Evolutionary conservation across 208 protist genomes (phyloP).

Genomic region (Leishmania major): DNA sequence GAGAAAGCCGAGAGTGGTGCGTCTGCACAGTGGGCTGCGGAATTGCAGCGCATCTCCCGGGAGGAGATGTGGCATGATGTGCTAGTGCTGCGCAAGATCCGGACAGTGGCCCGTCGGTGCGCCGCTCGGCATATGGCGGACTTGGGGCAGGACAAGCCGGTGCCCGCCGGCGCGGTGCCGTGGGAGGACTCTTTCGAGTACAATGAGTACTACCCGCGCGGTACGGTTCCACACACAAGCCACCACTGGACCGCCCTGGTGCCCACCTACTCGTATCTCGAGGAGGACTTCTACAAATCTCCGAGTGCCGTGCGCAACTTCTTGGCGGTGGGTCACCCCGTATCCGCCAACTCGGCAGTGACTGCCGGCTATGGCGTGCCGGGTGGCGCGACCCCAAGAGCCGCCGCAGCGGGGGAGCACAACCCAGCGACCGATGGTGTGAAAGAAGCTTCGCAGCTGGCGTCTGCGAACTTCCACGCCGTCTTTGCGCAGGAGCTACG

Average conservation of each 20-base stretch:
- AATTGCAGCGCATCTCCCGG: slow-evolving; percentile 7
- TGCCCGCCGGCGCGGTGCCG: slow-evolving; percentile 17
- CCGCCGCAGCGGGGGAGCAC: not conserved
- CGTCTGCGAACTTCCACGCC: slow-evolving; percentile 37
- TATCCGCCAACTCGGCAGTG: slow-evolving; percentile 6
- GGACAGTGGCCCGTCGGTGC: slow-evolving; percentile 9
- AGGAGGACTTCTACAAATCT: slow-evolving; percentile 64
- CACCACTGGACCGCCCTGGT: slow-evolving; percentile 79
- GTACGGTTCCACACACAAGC: slow-evolving; percentile 30
- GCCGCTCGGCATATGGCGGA: not conserved
- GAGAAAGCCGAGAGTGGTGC: not conserved
- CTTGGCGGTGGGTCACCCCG: slow-evolving; percentile 50
- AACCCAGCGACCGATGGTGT: not conserved
- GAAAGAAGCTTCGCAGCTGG: slow-evolving; percentile 15
- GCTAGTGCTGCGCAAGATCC: slow-evolving; percentile 60
- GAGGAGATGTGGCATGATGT: slow-evolving; percentile 53
- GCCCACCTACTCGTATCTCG: slow-evolving; percentile 75
- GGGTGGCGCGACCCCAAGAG: not conserved
- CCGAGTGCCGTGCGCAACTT: slow-evolving; percentile 46
- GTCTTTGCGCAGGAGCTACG: slow-evolving; percentile 75
- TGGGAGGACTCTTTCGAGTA: slow-evolving; percentile 86
- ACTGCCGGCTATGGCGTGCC: not conserved
- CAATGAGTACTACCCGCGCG: slow-evolving; percentile 75
- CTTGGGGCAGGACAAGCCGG: not conserved
- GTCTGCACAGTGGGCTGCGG: slow-evolving; percentile 9